Evolutionary conservation across 257 asterid species (phyloP).

Genomic region (Solanum appendiculatum): DNA sequence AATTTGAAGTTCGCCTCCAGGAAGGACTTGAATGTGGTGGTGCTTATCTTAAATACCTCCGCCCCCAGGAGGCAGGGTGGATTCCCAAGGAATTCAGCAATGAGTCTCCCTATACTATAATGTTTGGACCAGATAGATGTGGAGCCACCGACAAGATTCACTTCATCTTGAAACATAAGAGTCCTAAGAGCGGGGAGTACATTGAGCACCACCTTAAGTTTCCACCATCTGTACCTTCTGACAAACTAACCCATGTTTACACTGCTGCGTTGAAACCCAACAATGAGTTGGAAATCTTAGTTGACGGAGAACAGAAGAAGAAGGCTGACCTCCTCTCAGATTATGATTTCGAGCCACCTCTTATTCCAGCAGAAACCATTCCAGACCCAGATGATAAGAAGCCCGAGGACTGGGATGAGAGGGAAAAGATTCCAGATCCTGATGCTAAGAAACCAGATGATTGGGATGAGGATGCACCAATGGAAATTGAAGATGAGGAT

Average conservation of each 20-base stretch:
- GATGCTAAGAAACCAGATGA: conserved; percentile 88
- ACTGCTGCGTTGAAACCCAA: conserved; percentile 78
- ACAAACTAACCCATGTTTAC: conserved; percentile 88
- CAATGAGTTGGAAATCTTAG: conserved; percentile 56
- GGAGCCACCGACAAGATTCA: conserved; percentile 94
- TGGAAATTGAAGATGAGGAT: conserved; percentile 82
- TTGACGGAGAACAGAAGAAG: conserved; percentile 96
- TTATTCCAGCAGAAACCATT: conserved; percentile 76
- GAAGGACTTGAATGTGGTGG: conserved; percentile 98
- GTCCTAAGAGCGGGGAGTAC: conserved; percentile 73
- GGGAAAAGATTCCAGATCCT: conserved; percentile 79
- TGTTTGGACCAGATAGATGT: conserved; percentile 98
- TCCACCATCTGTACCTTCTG: conserved; percentile 92
- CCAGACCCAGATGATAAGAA: conserved; percentile 95
- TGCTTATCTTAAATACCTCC: conserved; percentile 89
- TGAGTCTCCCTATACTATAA: conserved; percentile 88
- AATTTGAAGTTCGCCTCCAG: conserved; percentile 87
- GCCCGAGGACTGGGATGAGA: conserved; percentile 99
- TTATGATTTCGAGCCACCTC: conserved; percentile 79
- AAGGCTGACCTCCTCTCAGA: conserved; percentile 59
- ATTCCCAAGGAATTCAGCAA: conserved; percentile 67
- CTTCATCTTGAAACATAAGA: conserved; percentile 85
- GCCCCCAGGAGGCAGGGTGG: conserved; percentile 93
- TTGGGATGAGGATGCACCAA: conserved; percentile 96
- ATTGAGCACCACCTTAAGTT: conserved; percentile 91